phyloP scores from a whole-genome alignment of 208 protist species.

The Trichomonas vaginalis region DNA sequence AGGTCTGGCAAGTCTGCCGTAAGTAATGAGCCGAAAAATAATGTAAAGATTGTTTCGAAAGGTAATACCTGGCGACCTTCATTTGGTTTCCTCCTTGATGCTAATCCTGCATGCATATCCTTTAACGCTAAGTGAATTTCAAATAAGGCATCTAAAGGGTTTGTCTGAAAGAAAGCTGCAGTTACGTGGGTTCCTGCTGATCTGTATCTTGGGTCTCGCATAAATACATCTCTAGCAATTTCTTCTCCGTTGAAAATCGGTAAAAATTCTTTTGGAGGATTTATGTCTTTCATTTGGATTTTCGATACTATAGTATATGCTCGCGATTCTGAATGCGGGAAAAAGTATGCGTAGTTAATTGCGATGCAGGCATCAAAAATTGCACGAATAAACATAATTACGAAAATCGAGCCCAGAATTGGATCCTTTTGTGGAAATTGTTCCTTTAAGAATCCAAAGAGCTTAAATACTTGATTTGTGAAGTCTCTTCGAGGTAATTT shows the following conservation, averaged over 20 bases:
- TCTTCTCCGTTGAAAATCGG: neutral
- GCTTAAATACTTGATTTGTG: neutral
- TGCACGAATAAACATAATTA: neutral
- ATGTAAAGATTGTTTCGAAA: neutral
- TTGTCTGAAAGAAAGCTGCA: neutral
- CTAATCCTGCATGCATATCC: neutral
- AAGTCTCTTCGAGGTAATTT: neutral
- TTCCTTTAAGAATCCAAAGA: neutral
- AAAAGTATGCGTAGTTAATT: neutral
- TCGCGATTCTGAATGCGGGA: neutral
- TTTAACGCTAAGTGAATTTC: neutral
- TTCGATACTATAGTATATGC: neutral
- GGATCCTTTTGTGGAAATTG: neutral
- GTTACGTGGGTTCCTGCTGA: neutral
- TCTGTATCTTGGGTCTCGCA: neutral
- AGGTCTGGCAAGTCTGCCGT: neutral
- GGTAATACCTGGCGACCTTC: neutral
- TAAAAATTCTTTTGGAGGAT: neutral
- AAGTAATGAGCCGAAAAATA: neutral
- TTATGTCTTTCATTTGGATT: neutral
- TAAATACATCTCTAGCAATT: neutral
- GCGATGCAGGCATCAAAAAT: neutral
- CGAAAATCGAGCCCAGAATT: neutral
- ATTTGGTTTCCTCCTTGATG: neutral
- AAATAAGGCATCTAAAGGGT: neutral